Evolutionary conservation across 2,329 filamentous ascomycete genomes (phyloP).

Genomic region (Colletotrichum orchidophilum): DNA sequence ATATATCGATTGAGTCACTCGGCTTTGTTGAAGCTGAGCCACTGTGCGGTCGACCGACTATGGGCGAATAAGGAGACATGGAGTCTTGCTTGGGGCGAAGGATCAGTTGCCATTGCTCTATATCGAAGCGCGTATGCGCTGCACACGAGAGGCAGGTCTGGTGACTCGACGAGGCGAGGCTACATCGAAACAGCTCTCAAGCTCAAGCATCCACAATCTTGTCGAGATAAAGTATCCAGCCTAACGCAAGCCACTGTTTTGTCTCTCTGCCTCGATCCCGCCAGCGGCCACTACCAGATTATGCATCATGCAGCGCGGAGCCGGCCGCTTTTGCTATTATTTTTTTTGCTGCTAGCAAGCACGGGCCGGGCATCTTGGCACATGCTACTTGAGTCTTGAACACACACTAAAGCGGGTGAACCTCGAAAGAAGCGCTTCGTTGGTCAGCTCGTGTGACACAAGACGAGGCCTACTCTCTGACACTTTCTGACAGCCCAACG

Average conservation of each 20-base stretch:
- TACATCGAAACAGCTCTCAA: background rate
- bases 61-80: background rate
- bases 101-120: background rate
- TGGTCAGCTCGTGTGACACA: background rate
- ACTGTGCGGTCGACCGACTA: background rate
- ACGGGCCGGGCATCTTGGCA: background rate
- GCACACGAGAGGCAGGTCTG: background rate
- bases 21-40: background rate
- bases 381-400: background rate
- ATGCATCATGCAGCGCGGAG: background rate
- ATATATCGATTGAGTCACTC: conserved; percentile 10
- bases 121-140: background rate
- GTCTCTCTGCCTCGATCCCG: conserved; percentile 4
- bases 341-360: background rate
- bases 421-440: background rate
- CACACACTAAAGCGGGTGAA: conserved; percentile 4
- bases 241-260: conserved; percentile 14
- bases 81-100: conserved; percentile 9
- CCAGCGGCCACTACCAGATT: background rate
- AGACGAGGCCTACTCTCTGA: background rate
- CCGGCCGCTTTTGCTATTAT: background rate
- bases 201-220: background rate
- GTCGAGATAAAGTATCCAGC: background rate
- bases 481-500: background rate
- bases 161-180: background rate